These are phyloP conservation scores for Pythium guiyangense DNA, from an alignment of 352 stramenopile genomes.

Conservation along the genomic window DNA sequence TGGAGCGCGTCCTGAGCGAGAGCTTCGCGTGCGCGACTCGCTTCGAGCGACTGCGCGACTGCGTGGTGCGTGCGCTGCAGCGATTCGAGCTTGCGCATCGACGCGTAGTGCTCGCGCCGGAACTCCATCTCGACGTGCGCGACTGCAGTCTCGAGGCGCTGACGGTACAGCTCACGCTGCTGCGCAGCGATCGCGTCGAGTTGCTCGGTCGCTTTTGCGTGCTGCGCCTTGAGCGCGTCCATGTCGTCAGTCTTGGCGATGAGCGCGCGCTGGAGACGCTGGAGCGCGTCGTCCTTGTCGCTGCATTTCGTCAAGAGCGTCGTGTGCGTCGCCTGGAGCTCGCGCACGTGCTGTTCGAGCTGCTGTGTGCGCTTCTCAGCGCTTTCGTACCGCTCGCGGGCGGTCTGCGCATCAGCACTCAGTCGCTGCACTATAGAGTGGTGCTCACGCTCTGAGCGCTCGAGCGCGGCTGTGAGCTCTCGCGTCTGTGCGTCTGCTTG, in stretches of 20 bases:
- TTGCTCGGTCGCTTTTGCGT: conserved; percentile 40
- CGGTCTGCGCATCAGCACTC: conserved; percentile 17
- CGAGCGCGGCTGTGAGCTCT: conserved; percentile 4
- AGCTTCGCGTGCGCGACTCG: conserved; percentile 43
- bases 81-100: conserved; percentile 33
- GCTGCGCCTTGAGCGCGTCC: conserved; percentile 39
- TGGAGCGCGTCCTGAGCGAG: conserved; percentile 32
- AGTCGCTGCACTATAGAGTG: conserved; percentile 8
- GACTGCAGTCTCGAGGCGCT: conserved; percentile 47
- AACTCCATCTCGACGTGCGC: conserved; percentile 74
- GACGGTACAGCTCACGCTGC: conserved; percentile 52
- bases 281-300: conserved; percentile 55
- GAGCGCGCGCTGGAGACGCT: conserved; percentile 44
- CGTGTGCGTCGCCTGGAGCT: conserved; percentile 42
- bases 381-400: conserved; percentile 34
- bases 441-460: conserved; percentile 5
- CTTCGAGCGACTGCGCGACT: conserved; percentile 6
- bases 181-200: conserved; percentile 52
- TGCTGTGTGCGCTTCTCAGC: conserved; percentile 20
- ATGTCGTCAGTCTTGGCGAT: conserved; percentile 38
- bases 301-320: conserved; percentile 43
- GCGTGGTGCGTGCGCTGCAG: conserved; percentile 17
- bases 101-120: conserved; percentile 48
- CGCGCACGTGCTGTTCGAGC: conserved; percentile 41
- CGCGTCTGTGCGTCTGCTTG: not conserved